Evolutionary conservation across 2,329 filamentous ascomycete species (phyloP).

Genomic region (Phyllosticta ampelicida): DNA sequence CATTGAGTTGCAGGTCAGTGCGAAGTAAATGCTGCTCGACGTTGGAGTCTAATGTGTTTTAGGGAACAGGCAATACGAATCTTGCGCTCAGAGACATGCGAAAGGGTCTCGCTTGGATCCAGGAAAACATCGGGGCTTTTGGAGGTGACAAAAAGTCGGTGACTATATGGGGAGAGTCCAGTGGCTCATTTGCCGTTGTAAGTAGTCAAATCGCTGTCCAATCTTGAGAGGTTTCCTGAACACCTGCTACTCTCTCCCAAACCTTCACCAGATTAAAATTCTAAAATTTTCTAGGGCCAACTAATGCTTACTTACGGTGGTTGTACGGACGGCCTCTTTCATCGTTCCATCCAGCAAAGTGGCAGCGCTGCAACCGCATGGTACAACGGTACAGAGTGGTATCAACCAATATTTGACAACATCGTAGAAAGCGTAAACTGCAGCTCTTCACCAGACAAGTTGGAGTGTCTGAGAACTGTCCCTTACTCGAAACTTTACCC

Average conservation of each 20-base stretch:
- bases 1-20: slow-evolving; percentile 5
- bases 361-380: slow-evolving; percentile 28
- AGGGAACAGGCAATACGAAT: slow-evolving; percentile 6
- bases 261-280: too few species aligned
- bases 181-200: slow-evolving; percentile 6
- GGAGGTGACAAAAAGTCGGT: slow-evolving; percentile 2
- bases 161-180: slow-evolving; percentile 10
- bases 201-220: neutral
- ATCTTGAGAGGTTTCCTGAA: too few species aligned
- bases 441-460: slow-evolving; percentile 6
- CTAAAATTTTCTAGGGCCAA: slow-evolving; percentile 18
- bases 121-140: slow-evolving; percentile 7
- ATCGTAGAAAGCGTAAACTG: slow-evolving; percentile 20
- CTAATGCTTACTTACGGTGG: slow-evolving; percentile 25
- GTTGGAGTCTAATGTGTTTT: neutral
- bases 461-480: slow-evolving; percentile 4
- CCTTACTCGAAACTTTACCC: slow-evolving; percentile 15
- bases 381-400: slow-evolving; percentile 29
- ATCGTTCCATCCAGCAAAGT: slow-evolving; percentile 27
- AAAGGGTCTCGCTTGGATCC: slow-evolving; percentile 4
- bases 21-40: neutral
- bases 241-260: too few species aligned
- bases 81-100: slow-evolving; percentile 7
- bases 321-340: slow-evolving; percentile 25
- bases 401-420: slow-evolving; percentile 16